Evolutionary conservation across 495 filamentous ascomycete species (phyloP), one percentile per base, ranked within the genome.

Genomic region (Penicillium chermesinum): DNA sequence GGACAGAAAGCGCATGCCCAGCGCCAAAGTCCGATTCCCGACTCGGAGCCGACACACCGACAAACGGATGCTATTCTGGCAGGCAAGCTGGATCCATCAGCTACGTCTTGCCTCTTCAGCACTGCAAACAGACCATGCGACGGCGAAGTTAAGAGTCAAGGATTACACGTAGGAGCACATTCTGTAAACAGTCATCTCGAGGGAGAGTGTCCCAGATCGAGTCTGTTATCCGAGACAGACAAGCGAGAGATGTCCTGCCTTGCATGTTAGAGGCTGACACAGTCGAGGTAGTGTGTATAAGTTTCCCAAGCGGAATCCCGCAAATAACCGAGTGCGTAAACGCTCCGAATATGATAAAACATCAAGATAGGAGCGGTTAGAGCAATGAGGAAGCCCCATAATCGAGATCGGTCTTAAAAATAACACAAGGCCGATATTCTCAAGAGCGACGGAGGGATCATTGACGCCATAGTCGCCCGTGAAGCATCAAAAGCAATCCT

Each of bases 181-280:
- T n/a, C 7, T 12, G 35, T 18, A 20, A 41, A 46, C 18, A 18
- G 18, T 10, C n/a, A 14, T 18, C 41, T 58, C 52, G 44, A 62
- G 47, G 50, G 44, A 30, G 37, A 41, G 7, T 45, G 37, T 17
- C 34, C 48, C 52, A 52, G 49, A 8, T 55, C 51, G 38, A 49
- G 51, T 63, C 46, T 49, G 20, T 41, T 54, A 63, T 55, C 59
- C 57, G 59, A 60, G 59, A 63, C 57, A 63, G 53, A 52, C 41
- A 44, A 18, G 20, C 38, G 38, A 17, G 27, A 34, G 8, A 44
- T 14, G 30, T 19, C 22, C 12, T 2, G 16, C 20, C 38, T 41
- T 34, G 45, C 22, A 41, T 48, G 36, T 18, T 9, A 33, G 35
- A 14, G 34, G 20, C 16, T 30, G 25, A 10, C 10, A 5, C 25